phyloP scores from a whole-genome alignment of 2,329 filamentous ascomycete genomes.

The Phaeoacremonium minimum region DNA sequence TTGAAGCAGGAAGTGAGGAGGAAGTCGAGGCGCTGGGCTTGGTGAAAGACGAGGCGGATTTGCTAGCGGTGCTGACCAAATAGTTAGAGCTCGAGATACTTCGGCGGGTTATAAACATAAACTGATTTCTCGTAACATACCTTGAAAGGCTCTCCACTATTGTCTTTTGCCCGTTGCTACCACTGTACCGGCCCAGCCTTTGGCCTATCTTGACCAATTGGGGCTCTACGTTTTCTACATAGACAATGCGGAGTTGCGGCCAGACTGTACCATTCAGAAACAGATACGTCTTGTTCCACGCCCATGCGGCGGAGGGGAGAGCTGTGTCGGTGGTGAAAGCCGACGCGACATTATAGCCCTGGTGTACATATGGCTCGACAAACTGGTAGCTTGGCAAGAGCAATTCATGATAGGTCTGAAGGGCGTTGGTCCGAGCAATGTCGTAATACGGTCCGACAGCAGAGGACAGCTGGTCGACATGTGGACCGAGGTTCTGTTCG shows the following conservation, averaged over 20 bases:
- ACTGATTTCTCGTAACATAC: constrained; percentile 8
- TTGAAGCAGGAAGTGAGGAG: constrained; percentile 15
- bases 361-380: constrained; percentile 68
- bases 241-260: constrained; percentile 76
- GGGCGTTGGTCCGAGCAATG: constrained; percentile 55
- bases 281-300: constrained; percentile 62
- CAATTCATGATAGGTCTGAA: constrained; percentile 67
- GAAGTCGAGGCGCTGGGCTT: constrained; percentile 22
- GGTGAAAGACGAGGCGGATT: constrained; percentile 29
- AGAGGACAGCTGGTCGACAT: constrained; percentile 59
- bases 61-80: constrained; percentile 20
- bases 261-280: constrained; percentile 76
- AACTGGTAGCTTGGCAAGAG: constrained; percentile 72
- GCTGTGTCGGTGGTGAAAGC: constrained; percentile 65
- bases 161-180: constrained; percentile 28
- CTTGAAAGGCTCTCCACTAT: constrained; percentile 23
- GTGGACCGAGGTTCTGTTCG: constrained; percentile 64
- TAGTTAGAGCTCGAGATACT: no score
- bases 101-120: no score
- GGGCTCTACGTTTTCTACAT: constrained; percentile 89
- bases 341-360: constrained; percentile 63
- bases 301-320: constrained; percentile 67
- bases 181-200: constrained; percentile 73
- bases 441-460: constrained; percentile 69
- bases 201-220: constrained; percentile 91